Percentiles rank a stretch among this genome's conserved stretches.
Evolutionary conservation across 2,329 filamentous ascomycete genomes (phyloP).

Genomic region (Ceratocystis destructans): DNA sequence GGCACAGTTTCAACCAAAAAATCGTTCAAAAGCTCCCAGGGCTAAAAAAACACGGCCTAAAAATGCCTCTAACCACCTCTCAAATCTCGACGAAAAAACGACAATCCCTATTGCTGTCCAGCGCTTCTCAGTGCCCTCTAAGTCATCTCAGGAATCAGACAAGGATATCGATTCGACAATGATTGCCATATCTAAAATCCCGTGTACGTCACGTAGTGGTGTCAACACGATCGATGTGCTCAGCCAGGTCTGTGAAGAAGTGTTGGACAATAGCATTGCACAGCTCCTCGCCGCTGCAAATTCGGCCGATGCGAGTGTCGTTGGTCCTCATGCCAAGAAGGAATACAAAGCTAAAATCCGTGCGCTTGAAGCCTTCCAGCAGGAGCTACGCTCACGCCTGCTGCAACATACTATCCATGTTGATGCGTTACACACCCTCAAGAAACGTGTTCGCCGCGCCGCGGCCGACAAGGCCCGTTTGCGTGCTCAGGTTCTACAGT

Average conservation of each 20-base stretch:
- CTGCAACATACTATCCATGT: conserved; percentile 48
- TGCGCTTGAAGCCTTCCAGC: conserved; percentile 44
- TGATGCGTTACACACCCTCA: conserved; percentile 43
- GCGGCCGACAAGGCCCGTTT: conserved; percentile 44
- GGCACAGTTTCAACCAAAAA: background rate
- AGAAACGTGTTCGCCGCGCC: conserved; percentile 42
- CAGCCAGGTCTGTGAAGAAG: conserved; percentile 46
- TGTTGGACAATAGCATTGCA: conserved; percentile 38
- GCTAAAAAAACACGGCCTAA: conserved; percentile 17
- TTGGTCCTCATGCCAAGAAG: conserved; percentile 28
- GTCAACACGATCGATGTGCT: conserved; percentile 52
- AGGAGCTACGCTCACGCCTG: conserved; percentile 42
- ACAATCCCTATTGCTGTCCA: conserved; percentile 46
- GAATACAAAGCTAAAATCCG: conserved; percentile 42
- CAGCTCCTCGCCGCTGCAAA: conserved; percentile 33
- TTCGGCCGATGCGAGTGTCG: conserved; percentile 28
- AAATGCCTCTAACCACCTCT: conserved; percentile 5
- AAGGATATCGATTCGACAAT: conserved; percentile 32
- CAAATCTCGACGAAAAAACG: conserved; percentile 18
- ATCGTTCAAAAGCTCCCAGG: conserved; percentile 19
- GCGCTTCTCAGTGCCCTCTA: conserved; percentile 40
- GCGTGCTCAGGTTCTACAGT: conserved; percentile 45
- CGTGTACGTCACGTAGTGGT: conserved; percentile 38
- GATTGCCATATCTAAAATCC: conserved; percentile 38
- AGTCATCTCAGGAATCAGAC: conserved; percentile 22